Conservation (phyloP, 306 rosid genomes). For the Castanea crenata region DNA sequence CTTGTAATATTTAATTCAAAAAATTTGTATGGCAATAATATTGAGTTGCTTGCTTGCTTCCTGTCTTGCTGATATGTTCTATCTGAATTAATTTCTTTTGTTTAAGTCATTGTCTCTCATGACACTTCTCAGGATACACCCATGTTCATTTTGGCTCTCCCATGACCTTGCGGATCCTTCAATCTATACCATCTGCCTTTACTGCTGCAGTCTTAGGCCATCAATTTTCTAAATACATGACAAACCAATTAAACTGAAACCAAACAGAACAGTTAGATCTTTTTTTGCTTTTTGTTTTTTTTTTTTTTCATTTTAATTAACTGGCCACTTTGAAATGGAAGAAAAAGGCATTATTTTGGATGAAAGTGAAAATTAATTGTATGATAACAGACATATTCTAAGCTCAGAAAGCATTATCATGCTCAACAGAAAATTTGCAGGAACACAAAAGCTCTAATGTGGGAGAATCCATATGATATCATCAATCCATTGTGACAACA, state of each 20-base stretch:
- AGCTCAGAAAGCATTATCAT: neutral
- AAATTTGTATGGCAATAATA: neutral
- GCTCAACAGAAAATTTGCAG: neutral
- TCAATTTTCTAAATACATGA: neutral
- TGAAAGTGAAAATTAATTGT: neutral
- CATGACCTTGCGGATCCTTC: neutral
- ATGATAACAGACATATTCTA: neutral
- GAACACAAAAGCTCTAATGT: neutral
- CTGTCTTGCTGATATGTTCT: neutral
- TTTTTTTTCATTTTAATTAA: neutral
- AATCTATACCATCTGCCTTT: neutral
- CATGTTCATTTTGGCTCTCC: neutral
- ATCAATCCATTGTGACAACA: neutral
- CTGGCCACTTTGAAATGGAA: neutral
- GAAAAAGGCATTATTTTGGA: neutral
- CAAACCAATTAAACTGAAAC: neutral
- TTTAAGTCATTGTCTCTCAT: neutral
- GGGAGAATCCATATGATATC: neutral
- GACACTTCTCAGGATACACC: neutral
- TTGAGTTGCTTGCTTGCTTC: neutral
- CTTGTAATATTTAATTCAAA: neutral
- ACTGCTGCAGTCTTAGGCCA: neutral
- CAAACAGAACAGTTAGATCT: neutral
- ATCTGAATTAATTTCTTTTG: neutral
- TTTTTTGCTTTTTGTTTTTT: neutral